Evolutionary conservation across 345 rosid genomes (phyloP), one percentile per base, ranked within the genome.

Genomic region (Melaleuca quinquenervia): DNA sequence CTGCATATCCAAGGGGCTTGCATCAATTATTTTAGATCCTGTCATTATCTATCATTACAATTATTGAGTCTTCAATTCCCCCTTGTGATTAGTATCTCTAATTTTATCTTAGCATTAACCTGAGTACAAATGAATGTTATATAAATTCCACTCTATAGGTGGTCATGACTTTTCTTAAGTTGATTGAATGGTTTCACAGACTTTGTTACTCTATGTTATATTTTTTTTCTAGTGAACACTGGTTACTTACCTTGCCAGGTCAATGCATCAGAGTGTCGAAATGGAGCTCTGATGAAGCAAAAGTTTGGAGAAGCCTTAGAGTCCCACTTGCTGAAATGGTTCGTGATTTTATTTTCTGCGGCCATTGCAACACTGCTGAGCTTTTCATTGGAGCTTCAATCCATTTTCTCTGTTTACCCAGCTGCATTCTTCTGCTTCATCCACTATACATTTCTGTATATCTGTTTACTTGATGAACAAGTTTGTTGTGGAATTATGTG

Each of bases 221-320:
- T 18, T 18, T 70, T 32, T 8, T 70, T 70, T 16, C 21, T 41
- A 70, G 24, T 70, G 48, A 70, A 70, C 6, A 32, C 21, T 12
- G 1, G 78, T 70, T 70, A 32, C 78, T 70, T 70, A 1, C 78
- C 12, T 70, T 88, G 32, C 82, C 86, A 97, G 99, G 94, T 93
- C 51, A 97, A 93, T 91, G 89, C 99, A 89, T 97, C 99, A 70
- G 99, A 96, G 78, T 94, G 93, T 91, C 93, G 98, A 87, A 94
- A 89, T 89, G 98, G 99, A 89, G 87, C 94, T 82, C 78, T 90
- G 84, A 90, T 97, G 89, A 97, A 92, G 93, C 96, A 94, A 87
- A 94, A 91, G 89, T 93, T 93, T 91, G 99, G 98, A 82, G 96
- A 94, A 92, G 98, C 94, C 45, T 91, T 95, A 86, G 91, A 91